Conservation (phyloP, 163 green algal genomes). For the Prototheca wickerhamii region DNA sequence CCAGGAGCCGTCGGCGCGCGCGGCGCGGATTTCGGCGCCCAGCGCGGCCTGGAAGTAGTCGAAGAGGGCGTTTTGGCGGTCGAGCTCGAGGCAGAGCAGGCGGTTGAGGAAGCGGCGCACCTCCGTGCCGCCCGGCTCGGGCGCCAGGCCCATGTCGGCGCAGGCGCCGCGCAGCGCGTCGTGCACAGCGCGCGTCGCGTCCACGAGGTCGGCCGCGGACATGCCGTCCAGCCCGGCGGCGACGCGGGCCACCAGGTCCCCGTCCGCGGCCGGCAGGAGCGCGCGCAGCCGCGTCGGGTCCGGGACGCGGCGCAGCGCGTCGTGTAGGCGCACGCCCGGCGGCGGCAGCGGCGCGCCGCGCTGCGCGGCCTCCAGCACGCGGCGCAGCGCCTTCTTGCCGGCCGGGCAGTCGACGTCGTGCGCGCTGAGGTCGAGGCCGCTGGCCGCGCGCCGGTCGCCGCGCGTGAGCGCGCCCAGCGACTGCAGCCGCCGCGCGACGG, state of each 20-base stretch:
- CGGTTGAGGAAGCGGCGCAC: slow-evolving; percentile 81
- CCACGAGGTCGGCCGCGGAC: slow-evolving; percentile 12
- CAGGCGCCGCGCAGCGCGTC: slow-evolving; percentile 29
- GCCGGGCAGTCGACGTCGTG: slow-evolving; percentile 19
- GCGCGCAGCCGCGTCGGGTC: slow-evolving; percentile 18
- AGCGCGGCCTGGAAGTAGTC: slow-evolving; percentile 42
- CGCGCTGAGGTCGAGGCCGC: slow-evolving; percentile 41
- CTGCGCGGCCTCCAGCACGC: slow-evolving; percentile 60
- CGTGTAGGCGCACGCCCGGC: slow-evolving; percentile 25
- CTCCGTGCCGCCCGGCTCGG: slow-evolving; percentile 27
- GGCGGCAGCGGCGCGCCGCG: slow-evolving; percentile 28
- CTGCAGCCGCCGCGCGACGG: slow-evolving; percentile 79
- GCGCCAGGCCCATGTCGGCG: slow-evolving; percentile 35
- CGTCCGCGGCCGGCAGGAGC: not conserved
- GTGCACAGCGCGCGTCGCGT: slow-evolving; percentile 38
- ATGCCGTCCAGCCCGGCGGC: slow-evolving; percentile 5
- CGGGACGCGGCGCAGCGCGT: slow-evolving; percentile 24
- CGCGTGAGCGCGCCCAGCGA: slow-evolving; percentile 79
- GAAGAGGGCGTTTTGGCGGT: slow-evolving; percentile 74
- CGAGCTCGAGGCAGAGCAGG: slow-evolving; percentile 66
- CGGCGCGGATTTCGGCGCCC: not conserved
- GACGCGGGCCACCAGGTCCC: not conserved
- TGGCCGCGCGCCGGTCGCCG: slow-evolving; percentile 74
- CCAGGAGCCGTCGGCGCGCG: not conserved
- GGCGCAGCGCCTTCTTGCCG: slow-evolving; percentile 43